Conservation (phyloP, 2,329 filamentous ascomycete species). For the Trichoderma afroharzianum region DNA sequence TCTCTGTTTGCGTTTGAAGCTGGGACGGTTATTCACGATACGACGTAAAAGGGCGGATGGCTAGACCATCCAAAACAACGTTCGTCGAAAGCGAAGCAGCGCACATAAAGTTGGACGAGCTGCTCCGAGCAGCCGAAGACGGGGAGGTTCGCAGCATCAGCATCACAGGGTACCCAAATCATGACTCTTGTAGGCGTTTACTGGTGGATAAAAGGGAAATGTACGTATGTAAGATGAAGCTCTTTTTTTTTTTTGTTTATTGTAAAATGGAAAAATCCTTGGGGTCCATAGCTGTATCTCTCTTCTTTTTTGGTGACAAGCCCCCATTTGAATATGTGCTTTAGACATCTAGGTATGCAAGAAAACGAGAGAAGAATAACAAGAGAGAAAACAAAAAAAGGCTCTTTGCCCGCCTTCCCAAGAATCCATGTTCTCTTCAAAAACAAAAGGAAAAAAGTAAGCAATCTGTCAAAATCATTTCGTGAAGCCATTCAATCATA, state of each 20-base stretch:
- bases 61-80: background rate
- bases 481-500: constrained; percentile 12
- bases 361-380: background rate
- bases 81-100: background rate
- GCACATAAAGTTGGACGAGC: background rate
- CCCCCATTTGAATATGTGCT: background rate
- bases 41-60: background rate
- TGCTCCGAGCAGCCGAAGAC: background rate
- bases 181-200: constrained; percentile 10
- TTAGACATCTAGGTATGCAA: constrained; percentile 15
- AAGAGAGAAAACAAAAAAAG: background rate
- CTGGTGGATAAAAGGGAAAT: background rate
- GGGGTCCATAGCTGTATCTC: background rate
- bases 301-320: background rate
- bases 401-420: background rate
- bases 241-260: constrained; percentile 4
- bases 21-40: background rate
- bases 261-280: constrained; percentile 6
- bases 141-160: background rate
- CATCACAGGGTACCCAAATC: constrained; percentile 1
- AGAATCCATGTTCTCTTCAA: constrained; percentile 3
- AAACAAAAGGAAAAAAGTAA: background rate
- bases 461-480: constrained; percentile 11
- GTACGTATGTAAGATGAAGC: background rate
- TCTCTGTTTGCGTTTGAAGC: background rate